A percentile compares a stretch with the other conserved stretches of the same genome.
These are phyloP conservation scores for Nymphaea thermarum DNA, from an alignment of 164 flowering plant genomes.

Conservation along the genomic window DNA sequence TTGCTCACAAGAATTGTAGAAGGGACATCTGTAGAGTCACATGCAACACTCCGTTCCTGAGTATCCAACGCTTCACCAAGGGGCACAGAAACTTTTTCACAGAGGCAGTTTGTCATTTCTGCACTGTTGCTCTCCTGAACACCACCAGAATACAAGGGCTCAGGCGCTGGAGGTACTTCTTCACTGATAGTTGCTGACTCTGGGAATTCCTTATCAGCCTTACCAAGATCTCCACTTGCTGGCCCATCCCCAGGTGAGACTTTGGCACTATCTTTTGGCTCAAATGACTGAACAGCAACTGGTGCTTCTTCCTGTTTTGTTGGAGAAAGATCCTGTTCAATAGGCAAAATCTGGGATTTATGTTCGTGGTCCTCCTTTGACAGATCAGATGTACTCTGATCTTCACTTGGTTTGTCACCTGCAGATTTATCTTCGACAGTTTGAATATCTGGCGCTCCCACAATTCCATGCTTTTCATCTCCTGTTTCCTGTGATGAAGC, in stretches of 20 bases:
- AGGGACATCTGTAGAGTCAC: slow-evolving; percentile 19
- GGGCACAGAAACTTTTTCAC: slow-evolving; percentile 14
- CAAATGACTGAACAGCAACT: slow-evolving; percentile 11
- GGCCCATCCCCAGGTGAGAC: slow-evolving; percentile 16
- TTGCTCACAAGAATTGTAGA: slow-evolving; percentile 12
- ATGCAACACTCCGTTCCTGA: neutral
- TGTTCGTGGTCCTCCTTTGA: neutral
- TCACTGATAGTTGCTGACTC: neutral
- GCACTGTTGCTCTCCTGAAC: slow-evolving; percentile 18
- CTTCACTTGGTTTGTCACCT: slow-evolving; percentile 12
- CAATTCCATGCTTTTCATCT: slow-evolving; percentile 14
- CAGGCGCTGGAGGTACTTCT: slow-evolving; percentile 7
- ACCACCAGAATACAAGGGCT: slow-evolving; percentile 13
- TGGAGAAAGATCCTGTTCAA: slow-evolving; percentile 16
- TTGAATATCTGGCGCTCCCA: slow-evolving; percentile 15
- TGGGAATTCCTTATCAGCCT: neutral
- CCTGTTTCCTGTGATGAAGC: slow-evolving; percentile 18
- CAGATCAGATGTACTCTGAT: slow-evolving; percentile 8
- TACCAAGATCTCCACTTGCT: neutral
- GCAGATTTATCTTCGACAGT: slow-evolving; percentile 7
- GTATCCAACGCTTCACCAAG: slow-evolving; percentile 14
- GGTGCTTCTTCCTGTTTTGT: slow-evolving; percentile 15
- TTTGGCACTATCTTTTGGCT: slow-evolving; percentile 19
- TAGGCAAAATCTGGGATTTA: neutral
- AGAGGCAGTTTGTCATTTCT: slow-evolving; percentile 12